A percentile compares a stretch with the other conserved stretches of the same genome.
These are phyloP conservation scores for Phytopythium vexans DNA, from an alignment of 352 stramenopile species.

Conservation along the genomic window DNA sequence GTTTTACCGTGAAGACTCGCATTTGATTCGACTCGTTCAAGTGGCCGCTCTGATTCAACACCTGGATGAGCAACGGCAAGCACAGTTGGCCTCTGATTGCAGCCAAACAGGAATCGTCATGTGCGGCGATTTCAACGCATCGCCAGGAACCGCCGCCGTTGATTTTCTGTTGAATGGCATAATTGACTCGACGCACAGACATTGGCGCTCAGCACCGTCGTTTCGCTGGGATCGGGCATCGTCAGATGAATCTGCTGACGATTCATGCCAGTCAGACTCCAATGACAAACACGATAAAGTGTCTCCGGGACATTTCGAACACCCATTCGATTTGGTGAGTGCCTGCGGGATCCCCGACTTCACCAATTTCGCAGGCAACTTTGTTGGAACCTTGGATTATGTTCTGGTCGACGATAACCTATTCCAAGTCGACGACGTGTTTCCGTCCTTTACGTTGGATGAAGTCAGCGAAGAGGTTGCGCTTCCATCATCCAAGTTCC, in stretches of 20 bases:
- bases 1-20: conserved; percentile 68
- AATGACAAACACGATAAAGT: conserved; percentile 4
- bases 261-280: no score
- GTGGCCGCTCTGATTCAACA: conserved; percentile 35
- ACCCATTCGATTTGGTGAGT: conserved; percentile 46
- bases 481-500: conserved; percentile 67
- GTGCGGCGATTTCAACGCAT: conserved; percentile 67
- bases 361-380: conserved; percentile 64
- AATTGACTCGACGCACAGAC: conserved; percentile 39
- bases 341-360: conserved; percentile 64
- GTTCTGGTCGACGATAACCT: conserved; percentile 42
- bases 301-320: conserved; percentile 22
- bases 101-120: conserved; percentile 41
- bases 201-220: conserved; percentile 46
- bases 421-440: conserved; percentile 41
- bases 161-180: conserved; percentile 47
- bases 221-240: conserved; percentile 38
- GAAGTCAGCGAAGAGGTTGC: conserved; percentile 61
- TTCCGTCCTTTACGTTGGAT: conserved; percentile 60
- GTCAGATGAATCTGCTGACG: not conserved
- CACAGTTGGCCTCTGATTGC: no score
- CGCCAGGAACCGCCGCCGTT: conserved; percentile 39
- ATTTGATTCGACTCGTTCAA: conserved; percentile 69
- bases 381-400: conserved; percentile 72
- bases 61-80: conserved; percentile 21